These are phyloP conservation scores for Hypoxylon sp. DNA, from an alignment of 2,329 filamentous ascomycete species.

Conservation along the genomic window DNA sequence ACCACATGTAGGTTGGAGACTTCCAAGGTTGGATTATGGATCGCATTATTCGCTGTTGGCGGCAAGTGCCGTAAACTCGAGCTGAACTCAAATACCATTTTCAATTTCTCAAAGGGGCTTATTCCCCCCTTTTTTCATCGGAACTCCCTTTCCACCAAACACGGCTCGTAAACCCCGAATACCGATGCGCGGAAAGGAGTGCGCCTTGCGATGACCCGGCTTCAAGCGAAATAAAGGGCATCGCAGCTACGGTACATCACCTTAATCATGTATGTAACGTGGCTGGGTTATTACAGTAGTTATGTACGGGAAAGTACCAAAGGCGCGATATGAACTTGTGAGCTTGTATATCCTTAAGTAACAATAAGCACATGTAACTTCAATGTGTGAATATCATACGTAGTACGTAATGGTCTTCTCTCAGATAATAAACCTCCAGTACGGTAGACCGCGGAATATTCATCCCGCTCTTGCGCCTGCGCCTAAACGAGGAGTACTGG, in stretches of 20 bases:
- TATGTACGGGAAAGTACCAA: constrained; percentile 32
- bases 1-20: neutral
- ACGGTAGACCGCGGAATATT: constrained; percentile 23
- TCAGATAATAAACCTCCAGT: constrained; percentile 14
- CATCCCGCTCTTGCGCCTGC: neutral
- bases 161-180: constrained; percentile 43
- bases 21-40: constrained; percentile 10
- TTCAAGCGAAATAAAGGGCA: constrained; percentile 17
- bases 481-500: neutral
- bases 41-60: constrained; percentile 33
- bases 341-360: constrained; percentile 8
- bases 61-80: constrained; percentile 31
- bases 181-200: constrained; percentile 38
- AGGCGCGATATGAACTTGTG: constrained; percentile 31
- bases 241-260: neutral
- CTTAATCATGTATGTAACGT: constrained; percentile 31
- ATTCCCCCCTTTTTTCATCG: constrained; percentile 14
- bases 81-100: constrained; percentile 6
- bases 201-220: constrained; percentile 19
- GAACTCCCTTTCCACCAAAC: constrained; percentile 21
- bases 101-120: neutral
- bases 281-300: constrained; percentile 31
- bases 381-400: constrained; percentile 10
- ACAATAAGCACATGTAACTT: constrained; percentile 22
- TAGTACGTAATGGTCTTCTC: constrained; percentile 31